Evolutionary conservation across 129 eudicot genomes (phyloP), one percentile per base, ranked within the genome.

Genomic region (Rutidosis leptorrhynchoides): DNA sequence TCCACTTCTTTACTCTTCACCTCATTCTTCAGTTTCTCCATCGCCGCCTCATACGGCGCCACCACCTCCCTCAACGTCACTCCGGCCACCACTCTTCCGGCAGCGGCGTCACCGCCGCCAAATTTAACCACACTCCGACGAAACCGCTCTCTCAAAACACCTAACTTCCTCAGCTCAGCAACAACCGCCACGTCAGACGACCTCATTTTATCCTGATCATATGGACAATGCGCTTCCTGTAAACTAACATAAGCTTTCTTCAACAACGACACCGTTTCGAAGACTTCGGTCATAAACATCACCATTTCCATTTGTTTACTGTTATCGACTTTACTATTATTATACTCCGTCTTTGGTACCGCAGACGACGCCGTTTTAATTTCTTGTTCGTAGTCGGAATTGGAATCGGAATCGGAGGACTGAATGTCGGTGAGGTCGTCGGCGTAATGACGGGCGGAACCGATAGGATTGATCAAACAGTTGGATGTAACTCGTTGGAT

Each of bases 1-100:
- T 92, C 96, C 33, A 56, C 81, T 27, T 85, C 86, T 76, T 80
- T 85, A 14, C 24, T 77, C 86, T 81, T 87, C 74, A 87, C 80
- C 59, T 87, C 97, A 71, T 55, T 65, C 82, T 83, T 85, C 87
- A 92, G 19, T 59, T 85, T 86, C 83, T 85, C 95, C 81, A 88
- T 82, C 60, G 87, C 90, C 65, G 96, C 96, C 82, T 92, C 98
- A 45, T 92, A 92, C 70, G 96, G 96, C 70, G 96, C 98, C 70
- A 92, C 95, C 82, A 88, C 96, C 75, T 92, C 98, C 76, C 89
- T 73, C 71, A 88, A 53, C 28, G 92, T 67, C 53, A 81, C 65
- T 58, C 81, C 78, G 54, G 82, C 65, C 22, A 65, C 45, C 81
- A 71, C 54, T 52, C 83, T 59, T 43, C 16, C 30, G 9, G 10